phyloP scores from a whole-genome alignment of 257 asterid genomes.

The Penstemon eatonii region DNA sequence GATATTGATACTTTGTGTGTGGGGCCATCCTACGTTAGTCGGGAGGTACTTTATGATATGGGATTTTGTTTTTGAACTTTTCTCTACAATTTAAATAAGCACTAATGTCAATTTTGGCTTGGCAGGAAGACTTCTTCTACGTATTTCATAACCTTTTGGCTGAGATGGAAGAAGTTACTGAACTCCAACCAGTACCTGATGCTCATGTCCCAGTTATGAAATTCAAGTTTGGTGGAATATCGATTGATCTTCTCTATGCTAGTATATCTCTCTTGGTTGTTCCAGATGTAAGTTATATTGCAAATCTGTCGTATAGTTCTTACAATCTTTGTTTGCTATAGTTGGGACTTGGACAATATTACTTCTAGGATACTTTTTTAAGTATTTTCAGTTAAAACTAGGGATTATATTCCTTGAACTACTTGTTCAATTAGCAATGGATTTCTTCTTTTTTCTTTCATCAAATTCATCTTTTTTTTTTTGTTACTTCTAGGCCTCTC shows the following conservation, averaged over 20 bases:
- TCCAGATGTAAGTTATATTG: slow-evolving; percentile 69
- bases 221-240: slow-evolving; percentile 93
- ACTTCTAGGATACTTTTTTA: neutral
- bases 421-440: too few relatives aligned
- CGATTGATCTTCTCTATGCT: slow-evolving; percentile 93
- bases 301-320: neutral
- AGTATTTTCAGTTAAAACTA: neutral
- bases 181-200: slow-evolving; percentile 96
- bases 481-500: too few relatives aligned
- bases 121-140: slow-evolving; percentile 81
- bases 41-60: slow-evolving; percentile 45
- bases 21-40: slow-evolving; percentile 62
- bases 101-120: slow-evolving; percentile 25
- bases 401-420: neutral
- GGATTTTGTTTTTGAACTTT: neutral
- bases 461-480: too few relatives aligned
- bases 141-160: slow-evolving; percentile 70
- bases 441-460: too few relatives aligned
- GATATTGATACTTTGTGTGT: slow-evolving; percentile 71
- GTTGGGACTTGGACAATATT: neutral
- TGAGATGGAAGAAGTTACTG: slow-evolving; percentile 77
- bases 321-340: slow-evolving; percentile 2
- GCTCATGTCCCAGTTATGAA: slow-evolving; percentile 98
- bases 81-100: neutral
- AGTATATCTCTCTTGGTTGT: slow-evolving; percentile 83